These are phyloP conservation scores for Fistulinella cinereoalba DNA, from an alignment of 1,284 basidiomycete species.

Conservation along the genomic window DNA sequence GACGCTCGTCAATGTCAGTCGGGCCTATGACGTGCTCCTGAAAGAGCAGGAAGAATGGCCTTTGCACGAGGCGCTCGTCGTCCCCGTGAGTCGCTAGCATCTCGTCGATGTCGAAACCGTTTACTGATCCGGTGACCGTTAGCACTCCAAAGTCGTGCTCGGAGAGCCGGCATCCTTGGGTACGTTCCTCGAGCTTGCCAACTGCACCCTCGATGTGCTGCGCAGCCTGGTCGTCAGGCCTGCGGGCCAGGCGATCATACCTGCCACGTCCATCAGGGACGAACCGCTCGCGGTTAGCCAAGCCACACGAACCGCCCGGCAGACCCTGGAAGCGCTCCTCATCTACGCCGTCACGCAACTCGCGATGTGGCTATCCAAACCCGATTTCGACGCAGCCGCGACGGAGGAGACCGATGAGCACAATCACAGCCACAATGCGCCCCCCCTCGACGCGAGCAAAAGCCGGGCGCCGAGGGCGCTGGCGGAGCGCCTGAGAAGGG, in stretches of 20 bases:
- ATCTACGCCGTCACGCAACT: conserved; percentile 79
- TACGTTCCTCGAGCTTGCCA: conserved; percentile 73
- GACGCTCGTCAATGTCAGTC: conserved; percentile 69
- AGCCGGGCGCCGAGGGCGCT: conserved; percentile 47
- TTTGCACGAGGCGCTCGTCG: conserved; percentile 59
- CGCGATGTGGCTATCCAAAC: conserved; percentile 68
- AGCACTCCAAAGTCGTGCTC: conserved; percentile 80
- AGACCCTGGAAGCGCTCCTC: conserved; percentile 67
- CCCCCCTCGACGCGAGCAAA: conserved; percentile 33
- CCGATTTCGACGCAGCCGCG: conserved; percentile 50
- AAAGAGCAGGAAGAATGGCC: conserved; percentile 71
- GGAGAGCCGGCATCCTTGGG: conserved; percentile 77
- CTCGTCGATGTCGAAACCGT: neutral
- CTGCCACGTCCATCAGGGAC: conserved; percentile 37
- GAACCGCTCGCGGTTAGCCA: conserved; percentile 55
- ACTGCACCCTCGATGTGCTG: conserved; percentile 68
- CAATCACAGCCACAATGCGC: conserved; percentile 7
- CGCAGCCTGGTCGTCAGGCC: conserved; percentile 57
- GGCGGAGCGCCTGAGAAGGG: conserved; percentile 63
- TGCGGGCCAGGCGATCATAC: conserved; percentile 49
- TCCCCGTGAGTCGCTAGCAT: conserved; percentile 58
- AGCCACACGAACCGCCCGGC: conserved; percentile 51
- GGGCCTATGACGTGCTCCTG: conserved; percentile 65
- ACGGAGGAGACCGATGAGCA: conserved; percentile 44
- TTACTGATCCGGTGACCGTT: conserved; percentile 3